A percentile compares a stretch with the other conserved stretches of the same genome.
These are phyloP conservation scores for Fusarium sp. DNA, from an alignment of 2,329 filamentous ascomycete species.

Conservation along the genomic window DNA sequence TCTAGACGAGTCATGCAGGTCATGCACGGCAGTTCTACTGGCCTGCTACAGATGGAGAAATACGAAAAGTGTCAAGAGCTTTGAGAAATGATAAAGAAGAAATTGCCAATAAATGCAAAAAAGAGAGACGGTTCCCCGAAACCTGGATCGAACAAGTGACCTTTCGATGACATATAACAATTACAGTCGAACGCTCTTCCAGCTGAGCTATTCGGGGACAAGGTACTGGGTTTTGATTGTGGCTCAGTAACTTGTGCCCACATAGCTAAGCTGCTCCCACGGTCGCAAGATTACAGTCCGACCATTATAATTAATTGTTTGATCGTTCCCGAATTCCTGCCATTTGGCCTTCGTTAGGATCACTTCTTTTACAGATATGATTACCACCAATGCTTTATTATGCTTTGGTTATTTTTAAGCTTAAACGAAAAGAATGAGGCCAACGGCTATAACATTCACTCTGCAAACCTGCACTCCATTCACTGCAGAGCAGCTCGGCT, in stretches of 20 bases:
- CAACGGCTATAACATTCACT: not conserved
- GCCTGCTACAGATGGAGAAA: not conserved
- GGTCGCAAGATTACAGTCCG: not conserved
- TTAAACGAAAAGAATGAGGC: rapidly evolving
- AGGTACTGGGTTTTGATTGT: slow-evolving; percentile 1
- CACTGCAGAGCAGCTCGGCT: not conserved
- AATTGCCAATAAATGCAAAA: not conserved
- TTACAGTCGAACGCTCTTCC: slow-evolving; percentile 43
- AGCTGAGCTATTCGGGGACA: slow-evolving; percentile 41
- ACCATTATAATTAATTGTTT: not conserved
- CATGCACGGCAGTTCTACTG: not conserved
- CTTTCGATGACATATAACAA: slow-evolving; percentile 33
- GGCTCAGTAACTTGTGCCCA: rapidly evolving
- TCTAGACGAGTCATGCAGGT: not conserved
- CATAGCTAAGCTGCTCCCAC: rapidly evolving
- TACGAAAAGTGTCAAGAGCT: not conserved
- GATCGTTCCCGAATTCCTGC: too few relatives aligned
- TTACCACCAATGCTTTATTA: not conserved
- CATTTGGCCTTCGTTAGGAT: not conserved
- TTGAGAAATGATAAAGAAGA: not conserved
- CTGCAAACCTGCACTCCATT: not conserved
- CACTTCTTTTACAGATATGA: not conserved
- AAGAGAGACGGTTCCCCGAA: slow-evolving; percentile 26
- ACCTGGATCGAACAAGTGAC: slow-evolving; percentile 43
- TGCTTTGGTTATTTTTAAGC: not conserved